A percentile compares a stretch with the other conserved stretches of the same genome.
These are phyloP conservation scores for Apostasia shenzhenica DNA, from an alignment of 106 monocot genomes.

Conservation along the genomic window DNA sequence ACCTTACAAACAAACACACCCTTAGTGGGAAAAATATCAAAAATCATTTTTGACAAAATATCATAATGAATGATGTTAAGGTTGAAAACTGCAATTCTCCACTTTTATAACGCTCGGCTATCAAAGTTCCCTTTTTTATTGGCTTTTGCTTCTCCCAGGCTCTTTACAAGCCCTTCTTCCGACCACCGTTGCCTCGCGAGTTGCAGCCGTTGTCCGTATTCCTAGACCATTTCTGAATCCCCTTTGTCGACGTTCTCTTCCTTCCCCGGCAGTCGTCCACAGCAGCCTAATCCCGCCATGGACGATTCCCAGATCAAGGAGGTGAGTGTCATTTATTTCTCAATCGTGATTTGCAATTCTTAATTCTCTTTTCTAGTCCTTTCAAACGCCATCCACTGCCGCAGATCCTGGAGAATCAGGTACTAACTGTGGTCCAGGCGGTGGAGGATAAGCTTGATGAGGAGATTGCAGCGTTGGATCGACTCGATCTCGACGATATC, in stretches of 20 bases:
- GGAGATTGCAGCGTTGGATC: conserved; percentile 69
- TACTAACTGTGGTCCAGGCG: conserved; percentile 74
- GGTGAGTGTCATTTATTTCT: neutral
- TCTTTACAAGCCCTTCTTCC: too few relatives aligned
- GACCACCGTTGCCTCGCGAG: too few relatives aligned
- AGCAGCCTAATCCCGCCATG: neutral
- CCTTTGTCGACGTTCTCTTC: neutral
- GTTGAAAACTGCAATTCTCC: too few relatives aligned
- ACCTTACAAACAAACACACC: too few relatives aligned
- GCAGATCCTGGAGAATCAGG: conserved; percentile 84
- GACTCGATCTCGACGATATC: conserved; percentile 78
- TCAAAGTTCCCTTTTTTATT: too few relatives aligned
- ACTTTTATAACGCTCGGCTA: too few relatives aligned
- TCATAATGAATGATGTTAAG: too few relatives aligned
- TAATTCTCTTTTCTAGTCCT: neutral
- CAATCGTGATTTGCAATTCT: neutral
- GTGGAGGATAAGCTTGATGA: conserved; percentile 96
- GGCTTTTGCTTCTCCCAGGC: too few relatives aligned
- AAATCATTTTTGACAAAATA: too few relatives aligned
- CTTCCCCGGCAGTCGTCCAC: neutral
- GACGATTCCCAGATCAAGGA: conserved; percentile 7
- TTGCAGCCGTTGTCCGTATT: too few relatives aligned
- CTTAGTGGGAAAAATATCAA: too few relatives aligned
- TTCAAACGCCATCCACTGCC: neutral
- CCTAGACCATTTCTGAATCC: too few relatives aligned